Evolutionary conservation across 305 asterid genomes (phyloP), one percentile per base, ranked within the genome.

Genomic region (Solanum aculeatissimum): DNA sequence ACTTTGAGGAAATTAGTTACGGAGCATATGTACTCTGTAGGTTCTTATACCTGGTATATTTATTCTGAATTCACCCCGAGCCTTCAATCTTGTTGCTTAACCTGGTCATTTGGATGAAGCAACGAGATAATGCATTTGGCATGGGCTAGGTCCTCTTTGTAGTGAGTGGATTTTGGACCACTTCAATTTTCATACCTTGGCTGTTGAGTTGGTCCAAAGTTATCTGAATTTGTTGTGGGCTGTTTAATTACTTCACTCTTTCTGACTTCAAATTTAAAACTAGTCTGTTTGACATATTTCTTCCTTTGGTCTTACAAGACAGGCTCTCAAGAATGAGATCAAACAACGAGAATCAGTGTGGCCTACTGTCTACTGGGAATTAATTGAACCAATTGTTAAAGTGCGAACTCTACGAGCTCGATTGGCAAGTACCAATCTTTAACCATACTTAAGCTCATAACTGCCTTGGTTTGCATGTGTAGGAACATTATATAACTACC

Each of bases 281-380:
- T 77, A 77, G 27, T 51, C 2, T 47, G 15, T 25, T 40, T 83
- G 81, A 54, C 85, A 68, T 75, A 58, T 72, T 77, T 32, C 51
- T 23, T 68, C 79, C 25, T 81, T 86, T 85, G 62, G 55, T 66
- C 88, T 83, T 85, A 79, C 71, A 81, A 87, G 87, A 87, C 91
- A 97, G 99, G 94, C 92, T 85, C 94, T 97, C 84, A 97, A 97
- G 96, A 97, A 94, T 89, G 99, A 97, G 90, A 95, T 95, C 89
- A 97, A 94, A 95, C 94, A 91, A 35, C 92, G 98, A 89, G 97
- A 92, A 89, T 84, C 90, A 35, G 88, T 87, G 83, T 97, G 99
- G 99, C 91, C 90, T 84, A 77, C 72, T 55, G 91, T 97, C 88
- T 88, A 94, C 89, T 97, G 99, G 99, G 98, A 97, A 85, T 89